Conservation (phyloP, 352 stramenopile species). For the Aphanomyces stellatus region DNA sequence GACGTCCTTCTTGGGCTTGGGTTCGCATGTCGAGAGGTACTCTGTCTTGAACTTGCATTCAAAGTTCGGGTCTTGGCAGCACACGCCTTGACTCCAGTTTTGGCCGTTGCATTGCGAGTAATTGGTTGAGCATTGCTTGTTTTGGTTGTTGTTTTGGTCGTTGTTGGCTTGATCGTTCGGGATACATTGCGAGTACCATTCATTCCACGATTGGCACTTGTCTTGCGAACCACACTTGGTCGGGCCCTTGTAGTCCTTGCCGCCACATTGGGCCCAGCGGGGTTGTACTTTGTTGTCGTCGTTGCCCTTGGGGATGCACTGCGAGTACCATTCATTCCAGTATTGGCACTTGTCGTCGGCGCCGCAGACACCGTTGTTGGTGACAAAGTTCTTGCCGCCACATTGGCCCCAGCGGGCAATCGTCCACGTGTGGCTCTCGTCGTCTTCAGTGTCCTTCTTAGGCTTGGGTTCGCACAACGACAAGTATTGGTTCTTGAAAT, state of each 20-base stretch:
- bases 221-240: no score
- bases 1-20: background rate
- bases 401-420: background rate
- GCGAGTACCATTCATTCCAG: conserved; percentile 8
- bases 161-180: background rate
- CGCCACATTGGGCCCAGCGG: no score
- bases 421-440: background rate
- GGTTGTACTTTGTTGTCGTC: no score
- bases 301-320: conserved; percentile 13
- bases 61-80: background rate
- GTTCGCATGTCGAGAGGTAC: no score
- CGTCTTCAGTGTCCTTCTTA: background rate
- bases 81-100: background rate
- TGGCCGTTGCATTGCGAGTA: background rate
- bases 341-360: background rate
- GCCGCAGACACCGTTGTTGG: background rate
- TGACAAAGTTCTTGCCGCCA: background rate
- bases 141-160: no score
- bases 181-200: background rate
- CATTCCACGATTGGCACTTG: background rate
- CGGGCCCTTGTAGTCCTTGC: no score
- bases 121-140: background rate
- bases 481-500: background rate
- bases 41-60: background rate
- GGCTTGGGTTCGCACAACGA: background rate